Base-by-base conservation (phyloP, 148 eudicot species). In the Rhododendron henanense region DNA sequence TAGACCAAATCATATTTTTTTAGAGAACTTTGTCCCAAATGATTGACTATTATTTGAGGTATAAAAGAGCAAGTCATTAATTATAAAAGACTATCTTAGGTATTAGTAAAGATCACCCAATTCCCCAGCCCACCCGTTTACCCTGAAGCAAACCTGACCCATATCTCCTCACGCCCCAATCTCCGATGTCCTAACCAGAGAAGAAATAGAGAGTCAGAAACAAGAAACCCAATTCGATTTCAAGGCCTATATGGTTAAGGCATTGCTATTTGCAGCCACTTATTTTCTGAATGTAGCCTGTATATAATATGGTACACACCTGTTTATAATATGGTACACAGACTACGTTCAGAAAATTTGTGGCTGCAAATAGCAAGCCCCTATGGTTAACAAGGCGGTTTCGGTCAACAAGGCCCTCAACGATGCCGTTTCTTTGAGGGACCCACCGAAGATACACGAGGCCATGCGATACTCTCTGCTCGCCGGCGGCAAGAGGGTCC, bases 401-500 rank as follows among this genome's bases (percentile, higher is more conserved):
- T 77, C 74, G 1, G 86, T 88, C 2, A 90, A 90, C 45, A 85
- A 87, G 21, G 92, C 92, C 3, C 63, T 90, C 21, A 90, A 88
- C 44, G 90, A 88, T 18, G 87, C 89, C 9, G 83, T 90, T 25
- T 23, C 53, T 9, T 21, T 90, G 7, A 82, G 63, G 73, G 41
- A 82, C 76, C 88, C 89, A 33, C 82, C 81, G 7, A 85, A 14
- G 79, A 85, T 90, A 83, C 89, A 90, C 82, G 89, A 90, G 69
- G 87, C 90, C 0, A 87, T 90, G 89, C n/a, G 89, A 31, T 90
- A 90, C 79, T 90, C 89, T 1, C 57, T 88, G 13, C 79, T 90
- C 35, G 92, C 92, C 79, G 89, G 90, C 35, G 89, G 92, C 2
- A 90, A 90, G 83, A 74, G 90, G 14, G 88, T 90, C 28, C 82